Percentiles rank a stretch among this genome's conserved stretches.
Conservation (phyloP, 2,329 filamentous ascomycete genomes). For the Sphaerulina musiva region DNA sequence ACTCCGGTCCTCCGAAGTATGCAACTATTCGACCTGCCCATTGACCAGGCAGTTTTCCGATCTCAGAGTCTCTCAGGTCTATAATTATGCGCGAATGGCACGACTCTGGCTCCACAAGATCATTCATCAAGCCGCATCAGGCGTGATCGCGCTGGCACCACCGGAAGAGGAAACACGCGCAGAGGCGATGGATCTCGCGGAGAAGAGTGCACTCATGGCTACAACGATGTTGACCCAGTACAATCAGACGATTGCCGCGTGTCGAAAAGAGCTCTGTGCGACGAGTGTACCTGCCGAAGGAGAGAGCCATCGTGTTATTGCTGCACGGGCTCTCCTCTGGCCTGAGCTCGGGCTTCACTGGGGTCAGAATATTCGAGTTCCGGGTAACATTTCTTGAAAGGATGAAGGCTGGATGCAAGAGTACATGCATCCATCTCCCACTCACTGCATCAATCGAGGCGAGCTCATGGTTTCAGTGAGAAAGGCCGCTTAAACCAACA, state of each 20-base stretch:
- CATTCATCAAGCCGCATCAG: neutral
- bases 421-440: too few relatives aligned
- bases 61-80: neutral
- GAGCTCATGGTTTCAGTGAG: too few relatives aligned
- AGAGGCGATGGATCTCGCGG: neutral
- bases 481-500: too few relatives aligned
- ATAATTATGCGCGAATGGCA: neutral
- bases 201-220: neutral
- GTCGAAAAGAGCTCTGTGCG: neutral
- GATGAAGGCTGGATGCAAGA: too few relatives aligned
- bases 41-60: neutral
- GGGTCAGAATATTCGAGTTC: neutral
- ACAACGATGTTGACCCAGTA: neutral
- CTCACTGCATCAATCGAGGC: too few relatives aligned
- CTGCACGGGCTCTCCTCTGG: neutral
- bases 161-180: neutral
- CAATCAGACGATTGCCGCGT: neutral
- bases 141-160: neutral
- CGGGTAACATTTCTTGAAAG: neutral
- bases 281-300: neutral
- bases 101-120: neutral
- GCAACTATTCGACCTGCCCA: neutral
- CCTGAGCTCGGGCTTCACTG: neutral
- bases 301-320: neutral
- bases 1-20: neutral